Percentiles rank a stretch among this genome's conserved stretches.
Evolutionary conservation across 768 basidiomycete species (phyloP).

Genomic region (Agrocybe chaxingu): DNA sequence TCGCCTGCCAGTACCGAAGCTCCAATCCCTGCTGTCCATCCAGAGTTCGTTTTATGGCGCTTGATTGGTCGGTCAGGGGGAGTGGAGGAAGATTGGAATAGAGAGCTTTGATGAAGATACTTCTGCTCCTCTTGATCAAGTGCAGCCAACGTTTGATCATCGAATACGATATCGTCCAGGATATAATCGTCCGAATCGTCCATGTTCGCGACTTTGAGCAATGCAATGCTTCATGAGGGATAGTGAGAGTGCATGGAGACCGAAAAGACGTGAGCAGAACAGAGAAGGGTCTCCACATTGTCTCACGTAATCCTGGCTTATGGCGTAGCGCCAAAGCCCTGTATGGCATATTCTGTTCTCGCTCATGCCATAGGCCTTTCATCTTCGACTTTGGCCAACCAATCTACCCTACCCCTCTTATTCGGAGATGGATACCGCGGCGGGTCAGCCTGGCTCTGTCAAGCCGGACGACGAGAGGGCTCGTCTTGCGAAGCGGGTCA

Average conservation of each 20-base stretch:
- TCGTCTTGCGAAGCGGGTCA: slow-evolving; percentile 54
- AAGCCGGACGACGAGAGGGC: slow-evolving; percentile 42
- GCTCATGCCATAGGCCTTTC: background rate
- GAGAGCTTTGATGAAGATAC: slow-evolving; percentile 26
- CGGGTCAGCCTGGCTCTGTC: slow-evolving; percentile 19
- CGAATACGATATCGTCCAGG: slow-evolving; percentile 60
- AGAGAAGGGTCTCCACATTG: too few relatives aligned
- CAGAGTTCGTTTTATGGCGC: slow-evolving; percentile 49
- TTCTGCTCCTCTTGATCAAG: slow-evolving; percentile 59
- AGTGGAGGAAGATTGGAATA: slow-evolving; percentile 11
- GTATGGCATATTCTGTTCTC: background rate
- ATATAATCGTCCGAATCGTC: slow-evolving; percentile 64
- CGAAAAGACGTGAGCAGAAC: too few relatives aligned
- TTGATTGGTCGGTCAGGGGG: slow-evolving; percentile 36
- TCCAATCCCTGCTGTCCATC: slow-evolving; percentile 37
- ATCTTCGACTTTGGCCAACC: background rate
- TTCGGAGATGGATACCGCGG: slow-evolving; percentile 26
- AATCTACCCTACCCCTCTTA: background rate
- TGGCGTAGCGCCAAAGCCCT: too few relatives aligned
- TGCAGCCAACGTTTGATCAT: slow-evolving; percentile 57
- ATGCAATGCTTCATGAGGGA: background rate
- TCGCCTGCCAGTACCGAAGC: slow-evolving; percentile 28
- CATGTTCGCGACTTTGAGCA: slow-evolving; percentile 30
- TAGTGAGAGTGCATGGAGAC: background rate
- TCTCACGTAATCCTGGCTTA: too few relatives aligned